Percentiles rank a stretch among this genome's conserved stretches.
These are phyloP conservation scores for Trichoderma erinaceum DNA, from an alignment of 495 filamentous ascomycete species.

Conservation along the genomic window DNA sequence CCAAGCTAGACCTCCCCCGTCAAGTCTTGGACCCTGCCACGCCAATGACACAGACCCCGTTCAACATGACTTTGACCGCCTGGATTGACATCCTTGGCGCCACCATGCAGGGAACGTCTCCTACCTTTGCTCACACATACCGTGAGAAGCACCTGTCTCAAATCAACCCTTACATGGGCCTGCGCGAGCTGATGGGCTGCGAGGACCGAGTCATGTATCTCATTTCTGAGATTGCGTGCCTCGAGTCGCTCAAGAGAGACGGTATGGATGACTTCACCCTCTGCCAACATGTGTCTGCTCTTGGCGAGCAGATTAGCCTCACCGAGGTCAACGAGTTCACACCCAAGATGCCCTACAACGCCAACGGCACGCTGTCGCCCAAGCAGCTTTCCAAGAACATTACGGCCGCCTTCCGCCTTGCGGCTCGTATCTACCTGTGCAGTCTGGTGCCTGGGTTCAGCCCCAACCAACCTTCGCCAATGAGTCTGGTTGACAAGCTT, in stretches of 20 bases:
- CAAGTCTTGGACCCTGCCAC: slow-evolving; percentile 52
- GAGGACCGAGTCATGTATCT: slow-evolving; percentile 97
- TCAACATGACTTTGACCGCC: slow-evolving; percentile 90
- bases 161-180: slow-evolving; percentile 59
- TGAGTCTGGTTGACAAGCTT: slow-evolving; percentile 68
- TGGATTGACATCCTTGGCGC: slow-evolving; percentile 98
- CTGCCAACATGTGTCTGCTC: slow-evolving; percentile 73
- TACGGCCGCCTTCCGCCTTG: slow-evolving; percentile 80
- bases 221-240: slow-evolving; percentile 93
- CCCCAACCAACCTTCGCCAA: slow-evolving; percentile 59
- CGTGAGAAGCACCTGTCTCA: slow-evolving; percentile 77
- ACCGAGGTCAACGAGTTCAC: slow-evolving; percentile 57
- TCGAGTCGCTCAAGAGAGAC: slow-evolving; percentile 79
- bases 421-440: slow-evolving; percentile 92
- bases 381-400: slow-evolving; percentile 80
- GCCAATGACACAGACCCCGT: slow-evolving; percentile 60
- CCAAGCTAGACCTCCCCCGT: slow-evolving; percentile 72
- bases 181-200: slow-evolving; percentile 94
- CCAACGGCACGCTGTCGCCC: slow-evolving; percentile 70
- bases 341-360: slow-evolving; percentile 50
- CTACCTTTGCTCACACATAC: slow-evolving; percentile 85
- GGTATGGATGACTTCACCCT: slow-evolving; percentile 76
- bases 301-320: slow-evolving; percentile 74
- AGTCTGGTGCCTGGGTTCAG: slow-evolving; percentile 84
- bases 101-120: slow-evolving; percentile 81